phyloP scores from a whole-genome alignment of 768 basidiomycete species.

The Pleurotus salmoneostramineus region DNA sequence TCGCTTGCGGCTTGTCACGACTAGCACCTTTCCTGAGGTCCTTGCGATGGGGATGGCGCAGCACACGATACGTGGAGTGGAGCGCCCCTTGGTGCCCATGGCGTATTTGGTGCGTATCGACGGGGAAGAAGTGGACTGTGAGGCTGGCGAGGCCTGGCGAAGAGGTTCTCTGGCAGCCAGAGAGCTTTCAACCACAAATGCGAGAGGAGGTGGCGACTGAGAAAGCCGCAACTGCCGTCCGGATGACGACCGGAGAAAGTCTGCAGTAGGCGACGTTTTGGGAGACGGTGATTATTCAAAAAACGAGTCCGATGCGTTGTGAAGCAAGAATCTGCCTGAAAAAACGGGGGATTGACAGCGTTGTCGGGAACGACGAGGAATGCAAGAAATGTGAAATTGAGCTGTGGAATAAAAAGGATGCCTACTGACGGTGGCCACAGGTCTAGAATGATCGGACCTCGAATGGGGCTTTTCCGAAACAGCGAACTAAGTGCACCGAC shows the following conservation, averaged over 20 bases:
- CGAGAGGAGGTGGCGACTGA: constrained; percentile 13
- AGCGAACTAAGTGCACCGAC: neutral
- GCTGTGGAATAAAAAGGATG: neutral
- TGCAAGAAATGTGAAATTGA: neutral
- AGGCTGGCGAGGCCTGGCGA: neutral
- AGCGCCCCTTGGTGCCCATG: constrained; percentile 70
- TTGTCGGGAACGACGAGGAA: neutral
- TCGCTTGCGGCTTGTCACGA: constrained; percentile 82
- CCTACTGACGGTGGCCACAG: constrained; percentile 10
- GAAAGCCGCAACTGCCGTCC: constrained; percentile 16
- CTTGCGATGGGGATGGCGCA: constrained; percentile 84
- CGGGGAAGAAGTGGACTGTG: constrained; percentile 5
- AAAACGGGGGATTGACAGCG: neutral
- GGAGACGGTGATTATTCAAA: constrained; percentile 4
- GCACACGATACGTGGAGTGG: constrained; percentile 82
- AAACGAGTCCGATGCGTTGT: neutral
- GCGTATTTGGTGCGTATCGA: constrained; percentile 13
- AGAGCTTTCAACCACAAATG: constrained; percentile 24
- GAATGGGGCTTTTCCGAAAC: constrained; percentile 10
- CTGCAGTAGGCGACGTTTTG: constrained; percentile 12
- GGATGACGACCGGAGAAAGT: constrained; percentile 16
- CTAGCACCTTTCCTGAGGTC: constrained; percentile 71
- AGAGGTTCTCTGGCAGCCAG: constrained; percentile 17
- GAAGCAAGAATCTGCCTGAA: neutral
- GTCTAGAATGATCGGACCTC: constrained; percentile 25